phyloP scores from a whole-genome alignment of 768 basidiomycete genomes.

The Termitomyces sp. region DNA sequence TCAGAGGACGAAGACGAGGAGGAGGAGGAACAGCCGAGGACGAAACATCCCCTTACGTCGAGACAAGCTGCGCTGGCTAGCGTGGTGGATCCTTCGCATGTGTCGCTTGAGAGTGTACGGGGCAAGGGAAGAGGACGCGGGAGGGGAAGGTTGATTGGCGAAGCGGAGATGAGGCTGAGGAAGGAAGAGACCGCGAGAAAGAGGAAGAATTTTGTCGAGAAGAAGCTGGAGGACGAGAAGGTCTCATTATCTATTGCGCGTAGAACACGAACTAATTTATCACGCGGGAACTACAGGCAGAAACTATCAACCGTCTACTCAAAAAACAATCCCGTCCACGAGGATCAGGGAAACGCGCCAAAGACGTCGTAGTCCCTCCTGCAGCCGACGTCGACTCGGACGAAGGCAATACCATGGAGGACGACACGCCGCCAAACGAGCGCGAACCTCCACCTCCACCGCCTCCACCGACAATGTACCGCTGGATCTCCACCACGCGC shows the following conservation, averaged over 20 bases:
- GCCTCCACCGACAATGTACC: constrained; percentile 46
- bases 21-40: not conserved
- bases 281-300: constrained; percentile 63
- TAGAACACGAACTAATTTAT: not conserved
- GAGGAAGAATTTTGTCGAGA: constrained; percentile 73
- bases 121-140: constrained; percentile 16
- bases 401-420: constrained; percentile 22
- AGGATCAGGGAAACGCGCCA: constrained; percentile 36
- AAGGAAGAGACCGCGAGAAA: constrained; percentile 81
- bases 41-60: constrained; percentile 39
- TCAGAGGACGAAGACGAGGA: not conserved
- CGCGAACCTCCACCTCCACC: not conserved
- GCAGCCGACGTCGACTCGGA: constrained; percentile 26
- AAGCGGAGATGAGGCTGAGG: constrained; percentile 26
- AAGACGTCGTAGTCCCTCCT: constrained; percentile 17
- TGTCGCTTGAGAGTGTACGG: constrained; percentile 34
- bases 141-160: constrained; percentile 12
- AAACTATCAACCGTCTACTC: constrained; percentile 84
- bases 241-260: constrained; percentile 23
- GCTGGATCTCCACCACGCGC: constrained; percentile 64
- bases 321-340: constrained; percentile 77
- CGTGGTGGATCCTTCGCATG: constrained; percentile 62
- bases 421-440: constrained; percentile 7
- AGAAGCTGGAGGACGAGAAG: constrained; percentile 84
- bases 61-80: constrained; percentile 70